Conservation (phyloP, 2,329 filamentous ascomycete species). For the Aureobasidium leucospermi region DNA sequence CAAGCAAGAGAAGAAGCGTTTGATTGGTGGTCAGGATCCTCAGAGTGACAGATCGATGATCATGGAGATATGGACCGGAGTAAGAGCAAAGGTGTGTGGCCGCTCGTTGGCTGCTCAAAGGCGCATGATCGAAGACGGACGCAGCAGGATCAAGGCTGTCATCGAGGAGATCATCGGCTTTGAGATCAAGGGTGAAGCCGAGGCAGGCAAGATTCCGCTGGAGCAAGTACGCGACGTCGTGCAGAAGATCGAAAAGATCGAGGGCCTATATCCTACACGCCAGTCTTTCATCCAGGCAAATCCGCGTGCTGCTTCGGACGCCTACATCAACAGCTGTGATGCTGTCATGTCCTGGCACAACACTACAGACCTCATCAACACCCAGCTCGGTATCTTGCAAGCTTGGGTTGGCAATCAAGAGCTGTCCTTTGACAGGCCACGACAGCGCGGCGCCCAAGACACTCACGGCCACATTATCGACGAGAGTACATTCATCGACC, state of each 20-base stretch:
- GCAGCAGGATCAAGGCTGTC: constrained; percentile 61
- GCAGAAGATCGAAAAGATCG: constrained; percentile 80
- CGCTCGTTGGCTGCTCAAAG: constrained; percentile 76
- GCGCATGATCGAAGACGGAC: constrained; percentile 79
- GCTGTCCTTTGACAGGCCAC: constrained; percentile 77
- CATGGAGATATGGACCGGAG: constrained; percentile 76
- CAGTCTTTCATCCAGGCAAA: constrained; percentile 67
- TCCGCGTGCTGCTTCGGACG: constrained; percentile 65
- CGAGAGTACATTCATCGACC: constrained; percentile 88
- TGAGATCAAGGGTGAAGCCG: constrained; percentile 85
- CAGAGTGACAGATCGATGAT: constrained; percentile 62
- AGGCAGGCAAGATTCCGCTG: constrained; percentile 78
- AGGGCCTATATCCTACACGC: constrained; percentile 76
- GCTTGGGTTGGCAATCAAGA: constrained; percentile 97
- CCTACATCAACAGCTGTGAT: constrained; percentile 76
- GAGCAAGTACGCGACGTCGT: constrained; percentile 89
- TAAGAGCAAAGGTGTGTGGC: constrained; percentile 76
- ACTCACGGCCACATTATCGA: constrained; percentile 70
- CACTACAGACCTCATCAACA: constrained; percentile 92
- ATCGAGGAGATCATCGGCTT: constrained; percentile 90
- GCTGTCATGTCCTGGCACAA: constrained; percentile 95
- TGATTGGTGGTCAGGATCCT: constrained; percentile 74
- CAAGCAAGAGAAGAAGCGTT: constrained; percentile 91
- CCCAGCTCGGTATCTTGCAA: constrained; percentile 81
- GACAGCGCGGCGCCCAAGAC: constrained; percentile 53